These are phyloP conservation scores for Raphanus raphanistrum DNA, from an alignment of 345 rosid species.

Conservation along the genomic window DNA sequence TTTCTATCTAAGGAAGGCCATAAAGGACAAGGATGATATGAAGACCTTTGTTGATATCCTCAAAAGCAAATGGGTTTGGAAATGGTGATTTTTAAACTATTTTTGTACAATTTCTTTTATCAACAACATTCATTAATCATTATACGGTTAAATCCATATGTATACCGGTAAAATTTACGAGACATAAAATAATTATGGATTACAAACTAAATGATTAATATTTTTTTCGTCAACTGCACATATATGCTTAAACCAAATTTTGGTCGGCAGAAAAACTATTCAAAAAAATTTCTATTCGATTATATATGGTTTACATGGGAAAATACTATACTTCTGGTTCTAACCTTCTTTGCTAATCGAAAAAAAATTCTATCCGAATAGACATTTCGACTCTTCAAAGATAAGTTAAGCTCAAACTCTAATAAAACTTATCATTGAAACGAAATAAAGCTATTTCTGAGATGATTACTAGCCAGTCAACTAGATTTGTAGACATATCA, in stretches of 20 bases:
- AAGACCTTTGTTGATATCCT: slow-evolving; percentile 16
- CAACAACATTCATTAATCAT: background rate
- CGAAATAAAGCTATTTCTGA: background rate
- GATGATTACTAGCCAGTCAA: background rate
- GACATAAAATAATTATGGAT: background rate
- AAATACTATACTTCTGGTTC: background rate
- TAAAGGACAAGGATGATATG: background rate
- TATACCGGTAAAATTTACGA: background rate
- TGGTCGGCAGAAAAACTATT: background rate
- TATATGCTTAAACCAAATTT: background rate
- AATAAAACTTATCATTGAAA: background rate
- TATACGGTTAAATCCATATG: background rate
- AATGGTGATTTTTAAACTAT: background rate
- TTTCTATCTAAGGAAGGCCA: slow-evolving; percentile 16
- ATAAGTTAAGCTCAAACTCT: background rate
- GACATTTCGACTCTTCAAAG: background rate
- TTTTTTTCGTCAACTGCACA: background rate
- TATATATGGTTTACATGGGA: background rate
- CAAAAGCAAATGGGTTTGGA: slow-evolving; percentile 24
- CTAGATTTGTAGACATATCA: background rate
- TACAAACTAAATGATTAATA: background rate
- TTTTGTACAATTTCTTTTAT: background rate
- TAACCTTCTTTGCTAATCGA: background rate
- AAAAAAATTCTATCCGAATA: background rate
- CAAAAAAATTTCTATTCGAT: background rate